These are phyloP conservation scores for Elymus sibiricus DNA, from an alignment of 176 grass and related monocot species.

Conservation along the genomic window DNA sequence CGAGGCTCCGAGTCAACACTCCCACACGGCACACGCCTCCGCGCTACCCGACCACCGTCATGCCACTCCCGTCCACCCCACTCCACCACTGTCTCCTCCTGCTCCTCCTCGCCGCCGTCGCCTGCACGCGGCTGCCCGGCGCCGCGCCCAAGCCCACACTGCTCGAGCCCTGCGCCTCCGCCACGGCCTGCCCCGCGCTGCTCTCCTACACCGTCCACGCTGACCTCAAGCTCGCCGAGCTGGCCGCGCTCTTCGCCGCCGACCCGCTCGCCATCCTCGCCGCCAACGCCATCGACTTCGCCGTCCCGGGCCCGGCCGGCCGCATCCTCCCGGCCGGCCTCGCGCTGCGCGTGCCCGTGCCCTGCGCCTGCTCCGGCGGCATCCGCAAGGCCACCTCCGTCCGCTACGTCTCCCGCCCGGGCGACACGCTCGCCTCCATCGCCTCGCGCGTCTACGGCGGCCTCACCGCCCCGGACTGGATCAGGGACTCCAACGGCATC, in stretches of 20 bases:
- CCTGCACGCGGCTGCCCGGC: neutral
- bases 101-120: conserved; percentile 13
- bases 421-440: conserved; percentile 65
- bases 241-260: conserved; percentile 65
- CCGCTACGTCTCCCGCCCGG: conserved; percentile 61
- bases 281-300: conserved; percentile 77
- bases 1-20: neutral
- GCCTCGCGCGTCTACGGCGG: conserved; percentile 57
- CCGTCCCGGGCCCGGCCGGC: conserved; percentile 32
- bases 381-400: conserved; percentile 61
- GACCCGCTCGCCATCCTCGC: conserved; percentile 80
- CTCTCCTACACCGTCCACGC: conserved; percentile 87
- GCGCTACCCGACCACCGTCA: conserved; percentile 9
- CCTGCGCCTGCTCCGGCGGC: conserved; percentile 81
- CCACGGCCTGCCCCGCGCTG: conserved; percentile 62
- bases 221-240: conserved; percentile 81
- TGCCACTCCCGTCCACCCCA: neutral
- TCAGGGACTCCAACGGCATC: conserved; percentile 62
- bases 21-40: neutral
- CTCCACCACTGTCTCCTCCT: conserved; percentile 14
- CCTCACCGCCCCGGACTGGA: conserved; percentile 73
- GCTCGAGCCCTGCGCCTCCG: conserved; percentile 70
- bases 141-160: conserved; percentile 42
- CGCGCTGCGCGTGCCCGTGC: conserved; percentile 58
- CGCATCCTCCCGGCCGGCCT: conserved; percentile 83